Conservation (phyloP, 371 early-diverging fungal genomes). For the Nematocida minor region DNA sequence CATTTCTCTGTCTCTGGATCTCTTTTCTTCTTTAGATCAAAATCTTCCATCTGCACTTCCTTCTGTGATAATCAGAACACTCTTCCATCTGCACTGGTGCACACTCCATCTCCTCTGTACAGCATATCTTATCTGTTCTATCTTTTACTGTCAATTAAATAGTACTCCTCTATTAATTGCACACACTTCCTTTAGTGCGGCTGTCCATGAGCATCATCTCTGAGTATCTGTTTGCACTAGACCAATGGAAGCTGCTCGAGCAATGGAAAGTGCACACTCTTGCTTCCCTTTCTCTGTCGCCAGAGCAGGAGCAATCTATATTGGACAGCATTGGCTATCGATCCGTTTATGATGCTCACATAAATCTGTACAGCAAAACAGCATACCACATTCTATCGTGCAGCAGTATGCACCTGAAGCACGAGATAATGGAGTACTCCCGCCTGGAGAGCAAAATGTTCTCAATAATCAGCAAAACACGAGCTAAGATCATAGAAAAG, state of each 20-base stretch:
- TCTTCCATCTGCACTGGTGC: not conserved
- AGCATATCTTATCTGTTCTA: not conserved
- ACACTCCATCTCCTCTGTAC: not conserved
- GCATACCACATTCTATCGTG: not conserved
- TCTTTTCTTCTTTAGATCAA: not conserved
- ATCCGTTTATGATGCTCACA: not conserved
- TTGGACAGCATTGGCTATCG: not conserved
- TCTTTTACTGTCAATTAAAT: not conserved
- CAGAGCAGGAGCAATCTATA: not conserved
- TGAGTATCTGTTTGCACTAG: slow-evolving; percentile 9
- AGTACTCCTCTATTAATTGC: not conserved
- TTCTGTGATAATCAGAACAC: not conserved
- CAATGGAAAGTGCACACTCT: slow-evolving; percentile 28
- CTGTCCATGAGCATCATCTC: not conserved
- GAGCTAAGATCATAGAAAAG: not conserved
- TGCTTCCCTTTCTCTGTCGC: not conserved
- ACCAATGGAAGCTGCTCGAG: slow-evolving; percentile 19
- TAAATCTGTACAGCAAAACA: not conserved
- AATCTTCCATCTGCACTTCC: no score
- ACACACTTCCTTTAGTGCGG: not conserved
- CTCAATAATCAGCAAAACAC: not conserved
- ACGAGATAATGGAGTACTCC: slow-evolving; percentile 2
- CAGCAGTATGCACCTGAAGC: not conserved
- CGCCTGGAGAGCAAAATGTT: not conserved
- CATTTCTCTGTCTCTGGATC: not conserved